Percentiles rank a stretch among this genome's conserved stretches.
Evolutionary conservation across 2,329 filamentous ascomycete species (phyloP).

Genomic region (Aspergillus sojae): DNA sequence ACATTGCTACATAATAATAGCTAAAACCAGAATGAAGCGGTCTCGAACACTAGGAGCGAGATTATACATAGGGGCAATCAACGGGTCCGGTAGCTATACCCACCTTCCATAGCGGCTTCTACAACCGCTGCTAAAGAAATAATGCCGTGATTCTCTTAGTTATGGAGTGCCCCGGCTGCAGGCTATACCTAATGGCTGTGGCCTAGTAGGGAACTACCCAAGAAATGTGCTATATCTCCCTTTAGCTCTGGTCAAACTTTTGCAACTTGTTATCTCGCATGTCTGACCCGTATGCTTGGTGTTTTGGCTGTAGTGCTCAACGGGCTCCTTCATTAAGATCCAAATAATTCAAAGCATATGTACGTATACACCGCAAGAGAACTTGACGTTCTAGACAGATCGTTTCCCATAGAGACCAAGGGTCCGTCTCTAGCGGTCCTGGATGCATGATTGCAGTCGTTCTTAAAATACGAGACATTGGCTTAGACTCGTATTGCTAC

Average conservation of each 20-base stretch:
- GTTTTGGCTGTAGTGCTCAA: neutral
- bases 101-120: neutral
- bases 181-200: neutral
- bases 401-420: neutral
- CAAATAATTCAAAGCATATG: neutral
- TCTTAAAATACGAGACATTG: neutral
- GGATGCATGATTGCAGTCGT: neutral
- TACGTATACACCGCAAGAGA: neutral
- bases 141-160: neutral
- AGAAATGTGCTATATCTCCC: neutral
- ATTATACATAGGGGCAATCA: too few relatives aligned
- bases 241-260: neutral
- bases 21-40: neutral
- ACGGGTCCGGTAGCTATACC: too few relatives aligned
- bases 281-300: neutral
- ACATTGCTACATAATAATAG: too few relatives aligned
- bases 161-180: neutral
- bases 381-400: neutral
- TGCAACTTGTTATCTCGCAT: neutral
- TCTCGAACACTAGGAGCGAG: neutral
- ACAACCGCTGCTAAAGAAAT: neutral
- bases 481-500: neutral
- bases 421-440: neutral
- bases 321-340: too few relatives aligned
- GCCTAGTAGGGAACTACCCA: neutral